Evolutionary conservation across 495 filamentous ascomycete species (phyloP).

Genomic region (Cercophora samala): DNA sequence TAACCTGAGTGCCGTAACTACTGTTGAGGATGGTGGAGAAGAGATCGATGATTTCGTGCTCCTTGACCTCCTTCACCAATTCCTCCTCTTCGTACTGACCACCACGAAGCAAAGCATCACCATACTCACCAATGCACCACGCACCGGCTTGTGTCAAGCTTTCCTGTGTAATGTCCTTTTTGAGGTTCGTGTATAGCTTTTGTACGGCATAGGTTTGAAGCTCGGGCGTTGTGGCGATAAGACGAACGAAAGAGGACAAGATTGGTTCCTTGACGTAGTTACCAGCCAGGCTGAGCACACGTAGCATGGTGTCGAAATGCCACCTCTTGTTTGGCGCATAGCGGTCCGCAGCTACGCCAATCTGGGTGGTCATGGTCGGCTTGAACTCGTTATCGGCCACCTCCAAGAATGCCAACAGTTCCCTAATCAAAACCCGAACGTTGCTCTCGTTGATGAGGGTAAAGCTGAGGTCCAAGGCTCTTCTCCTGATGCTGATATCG

Average conservation of each 20-base stretch:
- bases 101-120: slow-evolving; percentile 79
- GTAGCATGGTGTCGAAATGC: slow-evolving; percentile 95
- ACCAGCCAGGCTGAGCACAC: slow-evolving; percentile 91
- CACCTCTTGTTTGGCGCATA: slow-evolving; percentile 96
- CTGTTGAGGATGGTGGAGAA: slow-evolving; percentile 90
- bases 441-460: slow-evolving; percentile 97
- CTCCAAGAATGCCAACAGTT: slow-evolving; percentile 90
- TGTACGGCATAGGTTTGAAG: slow-evolving; percentile 94
- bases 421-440: slow-evolving; percentile 86
- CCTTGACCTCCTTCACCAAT: slow-evolving; percentile 81
- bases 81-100: slow-evolving; percentile 96
- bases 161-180: slow-evolving; percentile 96
- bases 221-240: slow-evolving; percentile 92
- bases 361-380: slow-evolving; percentile 92
- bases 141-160: slow-evolving; percentile 87
- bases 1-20: slow-evolving; percentile 82
- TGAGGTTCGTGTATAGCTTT: slow-evolving; percentile 84
- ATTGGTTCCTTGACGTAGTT: slow-evolving; percentile 98
- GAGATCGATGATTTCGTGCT: slow-evolving; percentile 85
- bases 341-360: slow-evolving; percentile 92
- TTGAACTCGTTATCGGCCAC: slow-evolving; percentile 99
- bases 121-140: slow-evolving; percentile 99
- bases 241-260: slow-evolving; percentile 89
- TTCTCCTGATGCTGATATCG: slow-evolving; percentile 95
- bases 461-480: slow-evolving; percentile 94